Base-by-base conservation (phyloP, 768 basidiomycete genomes). In the Wakefieldia striispora region DNA sequence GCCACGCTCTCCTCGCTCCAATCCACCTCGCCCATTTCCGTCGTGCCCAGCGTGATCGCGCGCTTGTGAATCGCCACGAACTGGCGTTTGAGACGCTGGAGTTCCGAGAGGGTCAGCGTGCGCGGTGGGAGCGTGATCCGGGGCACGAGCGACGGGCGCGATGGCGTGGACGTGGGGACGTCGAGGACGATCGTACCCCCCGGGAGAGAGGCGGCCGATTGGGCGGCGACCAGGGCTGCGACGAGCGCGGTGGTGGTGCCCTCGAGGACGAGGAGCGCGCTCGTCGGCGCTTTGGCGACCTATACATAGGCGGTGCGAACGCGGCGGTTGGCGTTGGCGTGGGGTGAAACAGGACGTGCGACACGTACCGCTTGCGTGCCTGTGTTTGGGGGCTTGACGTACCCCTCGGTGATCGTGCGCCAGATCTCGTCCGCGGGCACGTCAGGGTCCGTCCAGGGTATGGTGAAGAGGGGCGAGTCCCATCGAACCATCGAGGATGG, bases 401-500 rank as follows among this genome's bases (percentile, higher is more conserved):
- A 74, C 3, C 91, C 91, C 49, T 78, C 85, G 4, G 85, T 91
- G 31, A 95, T 70, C 0, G 90, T 85, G 14, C 82, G 76, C 86
- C 89, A 97, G 20, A 99, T 87, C 14, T 80, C 78, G 8, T 83
- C 75, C 13, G 75, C 75, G 4, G 89, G 86, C 9, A 86, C 66
- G 24, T 75, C 73, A 14, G 80, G 73, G 51, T 93, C 91, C 24
- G 80, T 77, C 80, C 86, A 91, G 4, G 84, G 70, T 1, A 97
- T 71, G 2, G 90, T 92, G 66, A 97, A 90, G 36, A 98, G 77
- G 0, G 97, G 95, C 0, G 95, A 90, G 67, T 99, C 95, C 95
- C 95, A 99, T 42, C 95, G 83, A n/a, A 91, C 95, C 88, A 95
- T 95, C 4, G 94, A 95, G 0, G 91, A 94, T 0, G 97, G 97